These are phyloP conservation scores for Crucibulum laeve DNA, from an alignment of 768 basidiomycete species.

Conservation along the genomic window DNA sequence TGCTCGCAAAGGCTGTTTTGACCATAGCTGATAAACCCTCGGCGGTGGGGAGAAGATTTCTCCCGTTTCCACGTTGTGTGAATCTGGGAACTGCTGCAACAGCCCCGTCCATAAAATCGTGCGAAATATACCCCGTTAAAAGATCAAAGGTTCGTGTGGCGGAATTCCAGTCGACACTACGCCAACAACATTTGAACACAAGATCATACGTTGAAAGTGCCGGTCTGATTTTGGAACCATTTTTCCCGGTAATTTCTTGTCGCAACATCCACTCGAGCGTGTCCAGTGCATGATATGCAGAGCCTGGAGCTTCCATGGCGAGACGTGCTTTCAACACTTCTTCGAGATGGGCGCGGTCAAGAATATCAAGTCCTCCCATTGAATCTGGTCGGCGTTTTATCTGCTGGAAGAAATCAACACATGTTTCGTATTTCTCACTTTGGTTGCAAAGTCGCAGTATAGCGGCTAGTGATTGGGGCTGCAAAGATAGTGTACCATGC, in stretches of 20 bases:
- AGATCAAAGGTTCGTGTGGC: slow-evolving; percentile 58
- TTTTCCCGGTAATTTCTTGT: slow-evolving; percentile 41
- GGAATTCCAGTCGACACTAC: slow-evolving; percentile 56
- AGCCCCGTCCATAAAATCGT: slow-evolving; percentile 50
- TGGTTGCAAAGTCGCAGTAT: slow-evolving; percentile 53
- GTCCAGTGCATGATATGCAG: slow-evolving; percentile 48
- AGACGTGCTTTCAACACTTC: slow-evolving; percentile 56
- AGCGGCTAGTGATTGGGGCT: slow-evolving; percentile 43
- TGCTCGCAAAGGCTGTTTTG: slow-evolving; percentile 51
- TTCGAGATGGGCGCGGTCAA: slow-evolving; percentile 56
- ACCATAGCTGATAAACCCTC: slow-evolving; percentile 55
- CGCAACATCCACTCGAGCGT: slow-evolving; percentile 68
- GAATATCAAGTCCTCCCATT: slow-evolving; percentile 29
- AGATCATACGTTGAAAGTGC: slow-evolving; percentile 53
- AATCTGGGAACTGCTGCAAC: slow-evolving; percentile 29
- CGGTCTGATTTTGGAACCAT: slow-evolving; percentile 43
- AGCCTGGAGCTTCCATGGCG: slow-evolving; percentile 29
- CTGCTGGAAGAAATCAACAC: slow-evolving; percentile 55
- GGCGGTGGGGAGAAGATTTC: slow-evolving; percentile 41
- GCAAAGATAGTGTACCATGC: slow-evolving; percentile 36
- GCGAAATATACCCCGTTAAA: slow-evolving; percentile 63
- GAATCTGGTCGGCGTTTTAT: slow-evolving; percentile 43
- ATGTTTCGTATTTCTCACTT: slow-evolving; percentile 40
- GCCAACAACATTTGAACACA: slow-evolving; percentile 62
- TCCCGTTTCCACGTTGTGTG: slow-evolving; percentile 37